These are phyloP conservation scores for Eucalyptus rudis DNA, from an alignment of 345 rosid species.

Conservation along the genomic window DNA sequence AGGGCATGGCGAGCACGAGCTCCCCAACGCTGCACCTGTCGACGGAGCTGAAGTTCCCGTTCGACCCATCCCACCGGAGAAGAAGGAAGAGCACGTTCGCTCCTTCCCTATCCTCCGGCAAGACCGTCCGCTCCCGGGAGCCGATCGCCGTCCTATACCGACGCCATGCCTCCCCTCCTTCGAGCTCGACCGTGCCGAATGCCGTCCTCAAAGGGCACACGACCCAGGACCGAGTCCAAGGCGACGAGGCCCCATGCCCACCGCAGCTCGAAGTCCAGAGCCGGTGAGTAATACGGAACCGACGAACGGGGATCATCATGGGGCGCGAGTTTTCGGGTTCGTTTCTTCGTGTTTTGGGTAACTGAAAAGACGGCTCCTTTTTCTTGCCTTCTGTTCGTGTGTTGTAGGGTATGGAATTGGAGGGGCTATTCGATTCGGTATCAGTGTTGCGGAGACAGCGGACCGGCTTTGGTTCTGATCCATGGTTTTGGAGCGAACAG, in stretches of 20 bases:
- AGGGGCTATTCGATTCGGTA: conserved; percentile 78
- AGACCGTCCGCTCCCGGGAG: not conserved
- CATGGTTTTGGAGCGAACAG: conserved; percentile 99
- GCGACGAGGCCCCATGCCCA: not conserved
- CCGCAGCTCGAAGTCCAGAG: conserved; percentile 17
- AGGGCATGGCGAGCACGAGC: conserved; percentile 9
- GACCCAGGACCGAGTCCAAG: not conserved
- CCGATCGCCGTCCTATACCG: not conserved
- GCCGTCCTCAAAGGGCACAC: conserved; percentile 8
- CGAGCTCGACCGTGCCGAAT: not conserved
- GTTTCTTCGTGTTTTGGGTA: not conserved
- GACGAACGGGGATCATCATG: not conserved
- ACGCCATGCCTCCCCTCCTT: not conserved
- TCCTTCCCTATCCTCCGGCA: not conserved
- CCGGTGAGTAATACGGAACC: conserved; percentile 15
- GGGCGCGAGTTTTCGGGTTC: not conserved
- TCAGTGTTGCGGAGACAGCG: conserved; percentile 54
- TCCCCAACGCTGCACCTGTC: conserved; percentile 11
- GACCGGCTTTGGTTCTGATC: conserved; percentile 76
- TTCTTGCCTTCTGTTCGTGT: not conserved
- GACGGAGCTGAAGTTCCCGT: conserved; percentile 2
- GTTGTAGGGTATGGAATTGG: conserved; percentile 69
- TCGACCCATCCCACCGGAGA: not conserved
- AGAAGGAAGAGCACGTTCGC: not conserved
- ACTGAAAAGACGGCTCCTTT: not conserved